Evolutionary conservation across 495 filamentous ascomycete genomes (phyloP).

Genomic region (Astrothelium subdiscretum): DNA sequence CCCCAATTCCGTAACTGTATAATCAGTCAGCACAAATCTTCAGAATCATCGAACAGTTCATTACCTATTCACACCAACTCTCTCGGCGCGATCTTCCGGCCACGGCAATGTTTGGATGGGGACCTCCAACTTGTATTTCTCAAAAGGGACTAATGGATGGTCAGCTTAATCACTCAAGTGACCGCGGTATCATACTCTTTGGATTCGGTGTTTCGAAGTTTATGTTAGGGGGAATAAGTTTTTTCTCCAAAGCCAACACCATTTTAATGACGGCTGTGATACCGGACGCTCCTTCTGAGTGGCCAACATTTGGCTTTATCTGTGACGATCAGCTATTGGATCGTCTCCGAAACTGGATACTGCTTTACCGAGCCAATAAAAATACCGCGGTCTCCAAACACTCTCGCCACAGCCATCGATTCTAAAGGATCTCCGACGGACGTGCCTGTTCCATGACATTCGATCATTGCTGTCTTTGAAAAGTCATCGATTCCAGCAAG

Average conservation of each 20-base stretch:
- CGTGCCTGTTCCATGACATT: slow-evolving; percentile 11
- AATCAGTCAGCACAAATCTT: neutral
- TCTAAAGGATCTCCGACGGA: slow-evolving; percentile 5
- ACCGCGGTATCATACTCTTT: slow-evolving; percentile 4
- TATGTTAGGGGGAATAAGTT: slow-evolving; percentile 35
- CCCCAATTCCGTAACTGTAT: neutral
- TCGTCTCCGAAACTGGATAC: neutral
- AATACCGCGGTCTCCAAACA: neutral
- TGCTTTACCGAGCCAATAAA: neutral
- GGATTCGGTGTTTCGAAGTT: slow-evolving; percentile 36
- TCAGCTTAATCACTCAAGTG: neutral
- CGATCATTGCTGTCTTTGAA: slow-evolving; percentile 11
- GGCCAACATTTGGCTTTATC: slow-evolving; percentile 17
- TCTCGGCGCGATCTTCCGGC: neutral
- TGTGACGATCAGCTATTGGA: neutral
- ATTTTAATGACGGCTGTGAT: slow-evolving; percentile 49
- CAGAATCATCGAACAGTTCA: neutral
- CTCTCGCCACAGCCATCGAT: slow-evolving; percentile 1
- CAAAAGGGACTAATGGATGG: neutral
- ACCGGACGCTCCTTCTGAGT: slow-evolving; percentile 46
- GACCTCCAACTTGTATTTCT: neutral
- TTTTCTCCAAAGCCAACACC: slow-evolving; percentile 45
- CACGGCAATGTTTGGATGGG: neutral
- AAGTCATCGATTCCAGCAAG: slow-evolving; percentile 13
- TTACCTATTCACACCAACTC: neutral